Base-by-base conservation (phyloP, 2,329 filamentous ascomycete species). In the Penicillium glabrum region DNA sequence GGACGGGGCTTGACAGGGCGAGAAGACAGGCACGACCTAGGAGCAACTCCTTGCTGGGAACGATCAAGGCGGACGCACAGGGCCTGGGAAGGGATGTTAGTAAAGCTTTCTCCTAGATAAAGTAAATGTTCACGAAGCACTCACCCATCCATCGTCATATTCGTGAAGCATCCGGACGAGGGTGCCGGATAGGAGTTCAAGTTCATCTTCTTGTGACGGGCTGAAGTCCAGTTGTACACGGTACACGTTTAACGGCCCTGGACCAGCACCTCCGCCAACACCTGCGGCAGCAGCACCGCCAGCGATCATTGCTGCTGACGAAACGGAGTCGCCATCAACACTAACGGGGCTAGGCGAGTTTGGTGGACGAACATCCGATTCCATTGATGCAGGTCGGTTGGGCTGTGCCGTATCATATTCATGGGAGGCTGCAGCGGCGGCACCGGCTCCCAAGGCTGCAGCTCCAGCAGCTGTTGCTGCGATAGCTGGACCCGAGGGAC, bases 131-230 rank as follows among this genome's bases (percentile, higher is more conserved):
- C 19, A 33, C 49, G n/a, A 8, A 54, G 16, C 31, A 83, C 89
- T 83, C 84, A 93, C 90, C 95, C 95, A 99, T 68, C 95, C 95
- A 77, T 99, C 95, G 71, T 99, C 95, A 69, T 98, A 99, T 76
- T 96, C 93, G 70, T 98, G 93, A 51, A 98, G 81, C 62, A 99
- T 80, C 62, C 93, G 86, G 50, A 98, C 91, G 48, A 99, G 82
- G 61, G 96, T 88, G 51, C 95, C 95, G 56, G 88, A 85, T 61
- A 81, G 84, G 45, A 99, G 82, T 61, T 86, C 89, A 69, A 99
- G 81, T 76, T 99, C 95, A 70, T 99, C 95, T 6, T 91, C 89
- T 82, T 98, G 88, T 3, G 90, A 93, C 26, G 95, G 93, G 73
- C 86, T 89, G 76, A 98, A 99, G 74, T 97, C 93, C 65, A 98